Evolutionary conservation across 2,329 filamentous ascomycete genomes (phyloP).

Genomic region (Sporothrix mexicana): DNA sequence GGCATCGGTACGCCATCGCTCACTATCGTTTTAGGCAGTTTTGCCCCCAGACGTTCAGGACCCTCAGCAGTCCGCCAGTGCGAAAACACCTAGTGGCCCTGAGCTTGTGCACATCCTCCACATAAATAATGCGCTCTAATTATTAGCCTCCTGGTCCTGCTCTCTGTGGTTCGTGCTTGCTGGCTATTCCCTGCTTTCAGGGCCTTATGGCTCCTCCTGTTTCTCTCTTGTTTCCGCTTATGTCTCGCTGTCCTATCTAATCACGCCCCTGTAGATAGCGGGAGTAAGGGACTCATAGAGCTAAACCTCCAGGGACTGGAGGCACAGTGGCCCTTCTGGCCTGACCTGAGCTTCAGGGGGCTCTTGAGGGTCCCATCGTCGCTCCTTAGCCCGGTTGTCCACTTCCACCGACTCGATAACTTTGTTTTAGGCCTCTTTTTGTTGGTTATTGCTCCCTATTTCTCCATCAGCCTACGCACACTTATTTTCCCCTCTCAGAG

Average conservation of each 20-base stretch:
- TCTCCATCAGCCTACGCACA: background rate
- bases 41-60: background rate
- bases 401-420: slow-evolving; percentile 2
- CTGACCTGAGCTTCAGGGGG: background rate
- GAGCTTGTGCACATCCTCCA: slow-evolving; percentile 13
- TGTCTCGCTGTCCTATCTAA: background rate
- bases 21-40: background rate
- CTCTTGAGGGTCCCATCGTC: background rate
- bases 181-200: background rate
- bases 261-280: background rate
- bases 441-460: background rate
- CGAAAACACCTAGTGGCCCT: background rate
- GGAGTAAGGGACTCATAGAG: background rate
- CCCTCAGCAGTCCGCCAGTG: background rate
- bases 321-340: background rate
- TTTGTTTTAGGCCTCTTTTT: background rate
- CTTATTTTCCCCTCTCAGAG: background rate
- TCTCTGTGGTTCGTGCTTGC: background rate
- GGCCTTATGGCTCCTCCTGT: background rate
- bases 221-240: background rate
- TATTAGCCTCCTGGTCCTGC: slow-evolving; percentile 7
- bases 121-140: slow-evolving; percentile 15
- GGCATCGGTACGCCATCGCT: background rate
- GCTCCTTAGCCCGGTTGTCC: background rate
- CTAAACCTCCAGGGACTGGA: background rate